Base-by-base conservation (phyloP, 2,329 filamentous ascomycete species). In the Penicillium sp. region DNA sequence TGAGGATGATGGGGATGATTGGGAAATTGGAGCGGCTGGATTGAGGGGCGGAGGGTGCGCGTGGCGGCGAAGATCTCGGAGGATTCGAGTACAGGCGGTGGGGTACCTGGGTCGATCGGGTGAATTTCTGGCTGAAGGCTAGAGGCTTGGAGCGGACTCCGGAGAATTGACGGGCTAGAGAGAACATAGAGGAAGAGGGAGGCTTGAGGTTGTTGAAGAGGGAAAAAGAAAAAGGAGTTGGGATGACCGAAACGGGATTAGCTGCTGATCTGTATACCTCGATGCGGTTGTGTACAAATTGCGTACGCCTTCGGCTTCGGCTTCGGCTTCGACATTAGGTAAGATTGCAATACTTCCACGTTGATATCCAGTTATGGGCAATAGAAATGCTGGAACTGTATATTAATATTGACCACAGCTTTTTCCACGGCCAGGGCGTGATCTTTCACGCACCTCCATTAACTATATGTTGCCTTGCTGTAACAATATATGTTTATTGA, bases 1-100 rank as follows among this genome's bases (percentile, higher is more conserved):
- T 76, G 24, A 73, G 59, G 51, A 77, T 49, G 61, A 77, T 72
- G 13, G 76, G 76, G 53, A 76, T 63, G 66, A 78, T 65, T 61
- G 73, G 73, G 67, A 77, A 72, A 53, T 74, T 66, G 38, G 74
- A 72, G 46, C 49, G 49, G 49, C 67, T 68, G 59, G 66, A 68
- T 46, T 70, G 68, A 18, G 70, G 65, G 31, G 60, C 62, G 42
- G 61, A 51, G 8, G 61, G 48, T 44, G 58, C 39, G 44, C 45
- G 59, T 53, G 53, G 60, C 31, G 55, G 52, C 29, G 57, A 53
- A 42, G 56, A 53, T 54, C 48, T 47, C 18, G 56, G 60, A 49
- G 44, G 44, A 26, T 32, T 63, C 44, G 63, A 66, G 47, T 58
- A 63, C 35, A 60, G 56, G 53, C 63, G 63, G 53, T 49, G 55